Evolutionary conservation across 306 rosid species (phyloP), one percentile per base, ranked within the genome.

Genomic region (Lathyrus tuberosus): DNA sequence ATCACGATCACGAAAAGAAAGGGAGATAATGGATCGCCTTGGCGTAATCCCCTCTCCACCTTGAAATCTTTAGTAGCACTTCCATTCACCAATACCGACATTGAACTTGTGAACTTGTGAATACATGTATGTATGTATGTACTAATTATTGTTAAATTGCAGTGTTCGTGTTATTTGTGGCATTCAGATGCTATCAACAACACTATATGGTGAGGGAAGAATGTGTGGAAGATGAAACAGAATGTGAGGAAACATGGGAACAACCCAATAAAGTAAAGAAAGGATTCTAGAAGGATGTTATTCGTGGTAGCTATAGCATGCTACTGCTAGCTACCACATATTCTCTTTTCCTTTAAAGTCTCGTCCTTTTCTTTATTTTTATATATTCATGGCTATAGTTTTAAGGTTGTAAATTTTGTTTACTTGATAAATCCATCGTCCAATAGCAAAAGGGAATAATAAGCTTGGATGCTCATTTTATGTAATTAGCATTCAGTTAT

Each of bases 141-240:
- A 61, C 17, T 31, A 52, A 13, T 3, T 2, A 15, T 1, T 15
- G 62, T 68, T 22, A 46, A 61, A 72, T 70, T 87, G 87, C 88
- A 92, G 98, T 81, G 52, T 92, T 92, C 62, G 64, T 92, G 69
- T 72, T 90, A 78, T 81, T 76, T 58, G 96, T 80, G 77, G 96
- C 92, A 41, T 83, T 89, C 74, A 83, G 86, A 73, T 88, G 84
- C 82, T 88, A 89, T 73, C 96, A 88, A 71, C 96, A 92, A 44
- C 80, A 82, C 70, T 84, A 84, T 26, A 3, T 83, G 40, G 82
- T 47, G 41, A 74, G 68, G 12, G 89, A 86, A 31, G 92, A 79
- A 20, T 89, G 85, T 77, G 76, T 65, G 31, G 91, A 85, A 74
- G 84, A 84, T 3, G 88, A 51, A 57, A 82, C 33, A 13, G 80